Evolutionary conservation across 106 monocot genomes (phyloP).

Genomic region (Dendrobium chrysotoxum): DNA sequence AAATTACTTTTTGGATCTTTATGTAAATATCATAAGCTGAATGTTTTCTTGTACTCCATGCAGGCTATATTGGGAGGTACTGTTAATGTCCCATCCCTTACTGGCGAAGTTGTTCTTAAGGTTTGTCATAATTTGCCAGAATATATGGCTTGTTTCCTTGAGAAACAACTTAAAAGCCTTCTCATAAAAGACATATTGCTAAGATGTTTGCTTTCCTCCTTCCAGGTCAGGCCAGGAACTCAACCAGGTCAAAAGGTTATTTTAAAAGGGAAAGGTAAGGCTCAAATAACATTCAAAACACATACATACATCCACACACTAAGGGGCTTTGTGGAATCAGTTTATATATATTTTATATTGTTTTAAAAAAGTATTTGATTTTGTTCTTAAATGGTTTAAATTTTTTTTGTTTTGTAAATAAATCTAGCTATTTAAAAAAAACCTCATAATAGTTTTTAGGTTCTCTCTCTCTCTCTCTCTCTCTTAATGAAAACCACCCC

Average conservation of each 20-base stretch:
- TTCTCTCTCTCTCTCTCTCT: no score
- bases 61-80: constrained; percentile 85
- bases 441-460: no score
- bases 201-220: not conserved
- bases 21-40: no score
- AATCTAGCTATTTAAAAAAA: not conserved
- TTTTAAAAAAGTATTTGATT: no score
- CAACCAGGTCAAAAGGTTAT: constrained; percentile 89
- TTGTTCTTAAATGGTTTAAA: no score
- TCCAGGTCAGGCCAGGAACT: constrained; percentile 82
- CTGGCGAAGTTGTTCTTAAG: constrained; percentile 81
- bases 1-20: no score
- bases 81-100: constrained; percentile 73
- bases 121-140: constrained; percentile 16
- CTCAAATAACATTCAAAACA: not conserved
- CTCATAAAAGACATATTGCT: not conserved
- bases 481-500: no score
- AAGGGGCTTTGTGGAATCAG: no score
- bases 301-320: no score
- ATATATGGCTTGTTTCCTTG: not conserved
- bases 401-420: no score
- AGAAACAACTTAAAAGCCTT: not conserved
- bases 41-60: not conserved
- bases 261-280: constrained; percentile 69
- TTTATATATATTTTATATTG: no score